These are phyloP conservation scores for Delphinella strobiligena DNA, from an alignment of 2,329 filamentous ascomycete genomes.

Conservation along the genomic window DNA sequence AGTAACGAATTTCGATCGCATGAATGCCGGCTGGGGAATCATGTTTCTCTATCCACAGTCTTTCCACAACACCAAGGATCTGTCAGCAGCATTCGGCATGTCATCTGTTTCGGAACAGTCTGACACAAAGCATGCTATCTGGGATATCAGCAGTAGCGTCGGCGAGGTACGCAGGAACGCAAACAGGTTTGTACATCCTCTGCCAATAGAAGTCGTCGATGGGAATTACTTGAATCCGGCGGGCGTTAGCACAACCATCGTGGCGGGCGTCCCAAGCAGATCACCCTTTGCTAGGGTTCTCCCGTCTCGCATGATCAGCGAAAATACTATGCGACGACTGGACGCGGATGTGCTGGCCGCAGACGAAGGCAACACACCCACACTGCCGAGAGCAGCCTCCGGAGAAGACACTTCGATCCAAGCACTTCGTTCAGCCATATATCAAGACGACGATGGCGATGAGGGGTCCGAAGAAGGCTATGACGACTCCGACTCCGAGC, in stretches of 20 bases:
- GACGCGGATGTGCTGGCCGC: no score
- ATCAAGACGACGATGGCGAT: not conserved
- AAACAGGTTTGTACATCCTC: not conserved
- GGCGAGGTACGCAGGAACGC: not conserved
- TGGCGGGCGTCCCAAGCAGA: no score
- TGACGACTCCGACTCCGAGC: constrained; percentile 1
- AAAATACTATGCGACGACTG: no score
- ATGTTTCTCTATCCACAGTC: constrained; percentile 25
- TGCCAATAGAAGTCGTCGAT: not conserved
- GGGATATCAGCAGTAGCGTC: constrained; percentile 17
- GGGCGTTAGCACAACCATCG: not conserved
- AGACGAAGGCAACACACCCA: no score
- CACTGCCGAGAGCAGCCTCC: no score
- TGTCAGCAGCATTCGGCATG: constrained; percentile 6
- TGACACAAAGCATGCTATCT: constrained; percentile 9
- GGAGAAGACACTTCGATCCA: no score
- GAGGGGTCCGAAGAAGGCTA: not conserved
- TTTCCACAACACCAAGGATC: constrained; percentile 16
- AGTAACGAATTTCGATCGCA: constrained; percentile 13
- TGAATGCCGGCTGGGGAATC: constrained; percentile 24
- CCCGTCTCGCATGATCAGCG: no score
- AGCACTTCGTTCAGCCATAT: constrained; percentile 18
- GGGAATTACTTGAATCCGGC: not conserved
- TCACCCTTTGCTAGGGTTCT: no score
- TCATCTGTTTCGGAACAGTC: not conserved